Conservation (phyloP, 2,329 filamentous ascomycete genomes). For the Elsinoe australis region DNA sequence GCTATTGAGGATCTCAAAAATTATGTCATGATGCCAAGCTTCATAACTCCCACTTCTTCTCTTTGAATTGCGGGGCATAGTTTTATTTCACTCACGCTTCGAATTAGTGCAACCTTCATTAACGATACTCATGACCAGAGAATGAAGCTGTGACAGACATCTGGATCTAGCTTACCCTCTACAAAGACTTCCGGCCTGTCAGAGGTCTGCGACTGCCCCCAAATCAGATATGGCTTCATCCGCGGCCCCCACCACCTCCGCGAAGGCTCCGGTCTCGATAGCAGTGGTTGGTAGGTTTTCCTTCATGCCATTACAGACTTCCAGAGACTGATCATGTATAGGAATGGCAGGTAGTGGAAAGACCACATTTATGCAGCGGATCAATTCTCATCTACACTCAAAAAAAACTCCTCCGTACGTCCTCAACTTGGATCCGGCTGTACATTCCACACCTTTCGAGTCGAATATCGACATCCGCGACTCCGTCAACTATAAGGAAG, state of each 20-base stretch:
- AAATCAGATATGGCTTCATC: conserved; percentile 8
- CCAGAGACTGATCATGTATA: conserved; percentile 33
- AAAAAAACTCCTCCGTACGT: conserved; percentile 70
- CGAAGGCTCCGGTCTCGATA: conserved; percentile 5
- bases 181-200: too few relatives aligned
- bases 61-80: too few relatives aligned
- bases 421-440: conserved; percentile 92
- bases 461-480: conserved; percentile 98
- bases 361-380: conserved; percentile 99
- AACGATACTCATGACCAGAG: too few relatives aligned
- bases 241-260: background rate
- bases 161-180: too few relatives aligned
- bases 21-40: conserved; percentile 1
- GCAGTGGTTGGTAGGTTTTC: too few relatives aligned
- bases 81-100: too few relatives aligned
- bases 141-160: too few relatives aligned
- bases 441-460: conserved; percentile 87
- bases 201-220: too few relatives aligned
- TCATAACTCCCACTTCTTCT: too few relatives aligned
- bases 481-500: conserved; percentile 98
- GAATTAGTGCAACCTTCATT: too few relatives aligned
- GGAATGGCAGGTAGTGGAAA: conserved; percentile 98
- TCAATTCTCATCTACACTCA: conserved; percentile 84
- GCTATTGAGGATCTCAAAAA: background rate
- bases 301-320: too few relatives aligned